Percentiles rank a stretch among this genome's conserved stretches.
Conservation (phyloP, 2,329 filamentous ascomycete genomes). For the Zasmidium cellare region DNA sequence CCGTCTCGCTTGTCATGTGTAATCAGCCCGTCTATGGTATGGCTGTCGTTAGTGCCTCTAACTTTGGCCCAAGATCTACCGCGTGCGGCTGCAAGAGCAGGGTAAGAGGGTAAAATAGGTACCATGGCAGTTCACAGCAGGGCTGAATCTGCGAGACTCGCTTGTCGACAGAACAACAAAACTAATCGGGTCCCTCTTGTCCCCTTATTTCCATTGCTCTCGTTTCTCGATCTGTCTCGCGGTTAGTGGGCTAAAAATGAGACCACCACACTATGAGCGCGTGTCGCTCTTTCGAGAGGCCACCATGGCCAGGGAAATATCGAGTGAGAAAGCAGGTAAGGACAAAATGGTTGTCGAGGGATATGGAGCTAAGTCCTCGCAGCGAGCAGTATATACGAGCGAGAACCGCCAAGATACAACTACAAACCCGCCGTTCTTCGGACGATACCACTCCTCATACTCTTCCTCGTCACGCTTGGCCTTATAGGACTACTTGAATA, state of each 20-base stretch:
- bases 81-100: not conserved
- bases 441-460: constrained; percentile 10
- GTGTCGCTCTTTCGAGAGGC: not conserved
- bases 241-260: too few relatives aligned
- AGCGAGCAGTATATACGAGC: not conserved
- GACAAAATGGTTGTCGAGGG: not conserved
- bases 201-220: too few relatives aligned
- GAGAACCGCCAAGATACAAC: constrained; percentile 2
- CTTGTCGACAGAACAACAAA: not conserved
- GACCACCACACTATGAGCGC: not conserved
- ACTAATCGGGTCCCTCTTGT: not conserved
- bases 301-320: not conserved
- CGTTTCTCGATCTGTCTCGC: too few relatives aligned
- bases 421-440: constrained; percentile 21
- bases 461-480: constrained; percentile 11
- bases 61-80: not conserved
- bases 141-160: not conserved
- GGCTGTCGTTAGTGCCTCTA: too few relatives aligned
- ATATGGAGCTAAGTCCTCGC: not conserved
- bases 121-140: too few relatives aligned
- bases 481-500: constrained; percentile 19
- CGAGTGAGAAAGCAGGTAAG: not conserved
- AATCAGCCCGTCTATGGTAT: not conserved
- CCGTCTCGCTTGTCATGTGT: not conserved
- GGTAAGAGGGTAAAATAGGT: not conserved